A percentile compares a stretch with the other conserved stretches of the same genome.
Conservation (phyloP, 805 yeast genomes). For the Saccharomycopsis synnaedendra region DNA sequence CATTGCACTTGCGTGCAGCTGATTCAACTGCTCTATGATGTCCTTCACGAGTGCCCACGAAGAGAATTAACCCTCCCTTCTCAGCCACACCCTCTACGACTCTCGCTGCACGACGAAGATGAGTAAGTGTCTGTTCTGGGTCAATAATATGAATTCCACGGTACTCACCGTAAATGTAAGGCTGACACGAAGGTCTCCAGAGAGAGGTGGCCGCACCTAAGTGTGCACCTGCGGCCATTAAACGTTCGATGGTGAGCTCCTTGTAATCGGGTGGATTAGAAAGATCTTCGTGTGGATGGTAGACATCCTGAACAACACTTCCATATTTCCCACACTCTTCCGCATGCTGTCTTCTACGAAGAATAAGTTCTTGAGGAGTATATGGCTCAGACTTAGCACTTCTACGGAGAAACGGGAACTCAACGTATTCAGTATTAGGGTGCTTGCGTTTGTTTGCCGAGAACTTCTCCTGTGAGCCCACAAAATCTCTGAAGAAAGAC, state of each 20-base stretch:
- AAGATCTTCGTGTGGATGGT: constrained; percentile 58
- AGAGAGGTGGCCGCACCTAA: constrained; percentile 80
- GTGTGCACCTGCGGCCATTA: constrained; percentile 90
- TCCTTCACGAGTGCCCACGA: constrained; percentile 75
- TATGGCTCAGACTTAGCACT: constrained; percentile 56
- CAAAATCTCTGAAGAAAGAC: constrained; percentile 10
- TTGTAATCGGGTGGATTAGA: constrained; percentile 44
- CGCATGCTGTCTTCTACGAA: constrained; percentile 61
- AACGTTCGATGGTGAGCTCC: constrained; percentile 51
- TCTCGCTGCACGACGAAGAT: constrained; percentile 70
- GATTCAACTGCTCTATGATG: constrained; percentile 63
- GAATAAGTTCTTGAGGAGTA: constrained; percentile 62
- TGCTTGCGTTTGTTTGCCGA: neutral
- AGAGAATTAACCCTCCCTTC: constrained; percentile 76
- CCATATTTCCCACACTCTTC: constrained; percentile 48
- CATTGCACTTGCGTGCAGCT: constrained; percentile 70
- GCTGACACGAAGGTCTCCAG: constrained; percentile 75
- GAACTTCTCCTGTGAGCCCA: constrained; percentile 14
- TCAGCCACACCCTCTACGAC: constrained; percentile 76
- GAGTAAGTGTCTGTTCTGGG: constrained; percentile 67
- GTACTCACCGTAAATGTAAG: constrained; percentile 78
- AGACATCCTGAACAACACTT: constrained; percentile 49
- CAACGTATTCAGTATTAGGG: constrained; percentile 4
- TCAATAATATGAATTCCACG: constrained; percentile 89
- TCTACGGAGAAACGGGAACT: constrained; percentile 53